Conservation (phyloP, 2,329 filamentous ascomycete species). For the Penicillium sp. region DNA sequence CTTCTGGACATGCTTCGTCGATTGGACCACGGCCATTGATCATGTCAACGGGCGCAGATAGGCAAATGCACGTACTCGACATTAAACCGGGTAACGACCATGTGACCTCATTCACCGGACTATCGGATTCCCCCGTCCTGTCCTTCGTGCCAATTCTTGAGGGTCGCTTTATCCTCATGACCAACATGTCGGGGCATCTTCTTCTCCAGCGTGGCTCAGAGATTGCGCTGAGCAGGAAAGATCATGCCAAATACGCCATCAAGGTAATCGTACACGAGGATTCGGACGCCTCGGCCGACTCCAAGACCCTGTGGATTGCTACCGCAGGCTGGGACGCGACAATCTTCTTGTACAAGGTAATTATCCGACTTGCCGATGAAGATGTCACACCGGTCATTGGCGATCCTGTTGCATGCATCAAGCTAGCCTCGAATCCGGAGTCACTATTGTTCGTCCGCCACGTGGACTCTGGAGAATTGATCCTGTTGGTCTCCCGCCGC, state of each 20-base stretch:
- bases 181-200: constrained; percentile 56
- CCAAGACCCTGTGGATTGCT: constrained; percentile 40
- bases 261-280: constrained; percentile 42
- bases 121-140: constrained; percentile 46
- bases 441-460: constrained; percentile 50
- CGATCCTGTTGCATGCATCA: constrained; percentile 25
- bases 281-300: constrained; percentile 13
- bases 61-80: constrained; percentile 44
- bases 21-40: constrained; percentile 22
- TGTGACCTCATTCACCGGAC: constrained; percentile 21
- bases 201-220: constrained; percentile 42
- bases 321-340: constrained; percentile 59
- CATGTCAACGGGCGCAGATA: constrained; percentile 44
- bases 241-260: constrained; percentile 56
- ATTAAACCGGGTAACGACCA: constrained; percentile 15
- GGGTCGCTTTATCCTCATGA: constrained; percentile 44
- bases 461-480: constrained; percentile 41
- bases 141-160: constrained; percentile 42
- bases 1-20: constrained; percentile 7
- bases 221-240: constrained; percentile 46
- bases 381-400: constrained; percentile 16
- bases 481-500: constrained; percentile 50
- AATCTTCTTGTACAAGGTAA: constrained; percentile 46
- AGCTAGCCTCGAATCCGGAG: constrained; percentile 51
- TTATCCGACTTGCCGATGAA: constrained; percentile 4